Evolutionary conservation across 306 rosid genomes (phyloP), one percentile per base, ranked within the genome.

Genomic region (Canavalia gladiata): DNA sequence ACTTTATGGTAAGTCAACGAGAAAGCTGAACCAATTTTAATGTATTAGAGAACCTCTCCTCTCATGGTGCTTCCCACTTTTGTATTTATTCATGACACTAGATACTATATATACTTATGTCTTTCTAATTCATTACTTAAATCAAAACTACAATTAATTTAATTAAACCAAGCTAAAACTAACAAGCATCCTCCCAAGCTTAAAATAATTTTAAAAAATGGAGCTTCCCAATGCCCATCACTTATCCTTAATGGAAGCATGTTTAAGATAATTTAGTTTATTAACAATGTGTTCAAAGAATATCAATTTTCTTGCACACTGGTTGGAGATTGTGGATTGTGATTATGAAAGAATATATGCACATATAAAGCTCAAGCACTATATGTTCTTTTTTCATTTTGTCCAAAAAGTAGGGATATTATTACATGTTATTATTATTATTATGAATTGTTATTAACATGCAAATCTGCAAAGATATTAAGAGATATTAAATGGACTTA

Each of bases 1-100:
- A 89, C 97, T 93, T 93, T 89, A 90, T 91, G 84, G 75, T 55
- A 93, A 89, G 97, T 93, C 97, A 93, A 93, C 97, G 51, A 88
- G 87, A 90, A 91, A 89, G 95, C 87, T 89, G 54, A 68, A 70
- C 72, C 67, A 70, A 82, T 86, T 81, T 78, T 81, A 57, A 86
- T 83, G 81, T 80, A 62, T 77, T 77, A 75, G 82, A 88, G 90
- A 88, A 90, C 88, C 89, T 88, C 81, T 47, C 63, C 86, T 88
- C 89, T 92, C 86, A 86, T 87, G 88, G 59, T 90, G 97, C 92
- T 74, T 67, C 97, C 89, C 94, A 91, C 94, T 88, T 70, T 76
- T 82, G 67, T 39, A 59, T 74, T 89, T 85, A 81, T 86, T 69
- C 82, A 82, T 78, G 52, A 74, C 54, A 82, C 45, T 81, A 82